Percentiles rank a stretch among this genome's conserved stretches.
These are phyloP conservation scores for Cucurbita argyrosperma DNA, from an alignment of 306 rosid species.

Conservation along the genomic window DNA sequence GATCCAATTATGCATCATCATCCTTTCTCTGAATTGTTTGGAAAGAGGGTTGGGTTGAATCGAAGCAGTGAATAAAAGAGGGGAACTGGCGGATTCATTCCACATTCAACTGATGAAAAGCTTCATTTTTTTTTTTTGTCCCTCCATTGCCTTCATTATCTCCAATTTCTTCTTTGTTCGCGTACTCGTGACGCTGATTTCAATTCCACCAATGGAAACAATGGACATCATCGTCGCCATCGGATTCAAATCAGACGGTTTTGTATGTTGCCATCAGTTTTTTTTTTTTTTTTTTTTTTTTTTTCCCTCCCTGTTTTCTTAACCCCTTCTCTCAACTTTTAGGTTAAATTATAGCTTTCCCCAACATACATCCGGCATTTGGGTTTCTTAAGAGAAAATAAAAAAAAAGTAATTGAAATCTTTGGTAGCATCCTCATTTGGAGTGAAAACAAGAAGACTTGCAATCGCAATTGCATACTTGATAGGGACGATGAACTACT, in stretches of 20 bases:
- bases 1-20: not conserved
- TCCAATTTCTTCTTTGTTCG: not conserved
- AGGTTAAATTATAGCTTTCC: too few species aligned
- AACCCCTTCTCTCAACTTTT: too few species aligned
- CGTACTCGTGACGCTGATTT: constrained; percentile 6
- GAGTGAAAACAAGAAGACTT: too few species aligned
- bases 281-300: too few species aligned
- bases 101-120: not conserved
- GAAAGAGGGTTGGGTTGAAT: not conserved
- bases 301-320: too few species aligned
- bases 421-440: too few species aligned
- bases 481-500: too few species aligned
- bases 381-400: too few species aligned
- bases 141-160: not conserved
- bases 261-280: not conserved
- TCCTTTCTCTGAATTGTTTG: not conserved
- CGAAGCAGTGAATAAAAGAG: not conserved
- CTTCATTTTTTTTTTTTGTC: not conserved
- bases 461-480: too few species aligned
- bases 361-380: too few species aligned
- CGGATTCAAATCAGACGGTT: not conserved
- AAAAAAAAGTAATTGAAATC: too few species aligned
- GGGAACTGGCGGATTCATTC: not conserved
- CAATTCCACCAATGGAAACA: not conserved
- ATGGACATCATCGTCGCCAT: not conserved